These are phyloP conservation scores for Circinella umbellata DNA, from an alignment of 371 early-diverging fungal genomes.

Conservation along the genomic window DNA sequence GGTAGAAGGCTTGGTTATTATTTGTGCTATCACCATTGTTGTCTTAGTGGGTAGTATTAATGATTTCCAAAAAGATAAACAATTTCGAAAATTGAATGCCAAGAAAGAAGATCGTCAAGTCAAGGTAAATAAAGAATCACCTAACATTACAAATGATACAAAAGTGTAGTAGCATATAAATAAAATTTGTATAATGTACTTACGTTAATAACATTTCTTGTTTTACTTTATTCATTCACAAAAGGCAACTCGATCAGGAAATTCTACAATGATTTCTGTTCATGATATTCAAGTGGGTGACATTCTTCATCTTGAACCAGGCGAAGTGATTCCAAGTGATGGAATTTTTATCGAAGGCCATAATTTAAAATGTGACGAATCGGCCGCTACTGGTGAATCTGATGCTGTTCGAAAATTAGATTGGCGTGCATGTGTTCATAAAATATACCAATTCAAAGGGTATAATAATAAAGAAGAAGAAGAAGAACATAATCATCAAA, in stretches of 20 bases:
- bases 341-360: slow-evolving; percentile 84
- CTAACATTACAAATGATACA: not conserved
- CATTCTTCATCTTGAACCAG: slow-evolving; percentile 87
- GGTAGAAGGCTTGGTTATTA: slow-evolving; percentile 82
- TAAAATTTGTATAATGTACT: too few relatives aligned
- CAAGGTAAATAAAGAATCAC: slow-evolving; percentile 42
- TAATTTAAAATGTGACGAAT: slow-evolving; percentile 88
- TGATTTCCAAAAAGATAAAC: slow-evolving; percentile 88
- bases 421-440: slow-evolving; percentile 33
- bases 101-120: slow-evolving; percentile 83
- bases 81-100: slow-evolving; percentile 82
- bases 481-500: not conserved
- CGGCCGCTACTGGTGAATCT: slow-evolving; percentile 91
- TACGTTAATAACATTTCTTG: not conserved
- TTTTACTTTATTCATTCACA: not conserved
- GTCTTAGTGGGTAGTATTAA: slow-evolving; percentile 81
- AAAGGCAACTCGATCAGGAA: slow-evolving; percentile 76
- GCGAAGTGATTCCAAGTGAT: slow-evolving; percentile 91
- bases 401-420: slow-evolving; percentile 68
- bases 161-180: too few relatives aligned
- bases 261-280: slow-evolving; percentile 76
- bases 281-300: slow-evolving; percentile 89
- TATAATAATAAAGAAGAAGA: not conserved
- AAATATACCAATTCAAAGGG: not conserved
- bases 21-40: slow-evolving; percentile 81